Evolutionary conservation across 192 early-diverging fungal species (phyloP), one percentile per base, ranked within the genome.

Genomic region (Lobosporangium transversale): DNA sequence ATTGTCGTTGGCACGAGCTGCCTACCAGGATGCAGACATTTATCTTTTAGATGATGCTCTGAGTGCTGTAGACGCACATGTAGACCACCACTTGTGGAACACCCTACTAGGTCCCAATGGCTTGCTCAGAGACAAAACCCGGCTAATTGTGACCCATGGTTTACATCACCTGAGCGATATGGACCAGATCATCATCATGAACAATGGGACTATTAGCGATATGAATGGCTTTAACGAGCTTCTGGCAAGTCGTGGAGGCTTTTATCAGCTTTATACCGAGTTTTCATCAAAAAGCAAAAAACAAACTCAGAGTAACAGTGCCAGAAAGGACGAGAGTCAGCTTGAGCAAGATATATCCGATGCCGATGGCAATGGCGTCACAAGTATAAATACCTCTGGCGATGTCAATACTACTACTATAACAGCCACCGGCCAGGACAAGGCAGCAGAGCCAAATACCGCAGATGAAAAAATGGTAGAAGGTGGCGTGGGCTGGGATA

Each of bases 21-120:
- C 95, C 3, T 98, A 96, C 68, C 83, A 78, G 54, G 61, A 80
- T 33, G 86, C 89, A 2, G 80, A 82, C 1, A 85, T 85, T 18
- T 80, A 95, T 32, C 66, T 96, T 2, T 83, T 95, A 61, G 96
- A 97, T 75, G 95, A 96, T 71, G 89, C 88, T 37, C 81, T 97
- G 44, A 92, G 91, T 14, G 95, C 96, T 4, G 95, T 98, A 0
- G 98, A 99, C 68, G 90, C 83, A 11, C 75, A 86, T 27, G 90
- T 73, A 11, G 70, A 73, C 27, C 70, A 65, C 18, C 55, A 73
- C 11, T 30, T 73, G 9, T 73, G 70, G 70, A 35, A 59, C 30
- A 49, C 64, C n/a, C 21, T 73, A 30, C 81, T 97, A 52, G 94
- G 95, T 8, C 91, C 91, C n/a, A 66, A 86, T 1, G 95, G 94